Evolutionary conservation across 371 early-diverging fungal species (phyloP).

Genomic region (Capillidium heterosporum): DNA sequence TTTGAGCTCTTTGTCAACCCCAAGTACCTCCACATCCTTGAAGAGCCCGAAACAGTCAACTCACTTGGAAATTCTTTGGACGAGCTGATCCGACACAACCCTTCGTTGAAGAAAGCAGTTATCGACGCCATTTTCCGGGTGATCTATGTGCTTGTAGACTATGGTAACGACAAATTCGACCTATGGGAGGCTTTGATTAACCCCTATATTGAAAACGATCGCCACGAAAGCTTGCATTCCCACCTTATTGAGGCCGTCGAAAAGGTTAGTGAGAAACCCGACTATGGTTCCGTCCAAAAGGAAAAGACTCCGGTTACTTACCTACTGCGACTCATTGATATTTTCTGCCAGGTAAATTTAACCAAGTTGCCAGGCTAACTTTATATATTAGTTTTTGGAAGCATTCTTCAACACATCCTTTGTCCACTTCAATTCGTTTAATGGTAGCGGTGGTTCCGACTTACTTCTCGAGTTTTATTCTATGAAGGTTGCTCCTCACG

Average conservation of each 20-base stretch:
- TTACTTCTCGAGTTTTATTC: conserved; percentile 39
- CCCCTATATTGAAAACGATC: background rate
- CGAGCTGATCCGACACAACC: conserved; percentile 91
- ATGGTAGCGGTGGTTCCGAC: conserved; percentile 44
- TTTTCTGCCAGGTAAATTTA: background rate
- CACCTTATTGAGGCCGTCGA: background rate
- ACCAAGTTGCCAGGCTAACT: background rate
- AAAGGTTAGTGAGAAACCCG: conserved; percentile 9
- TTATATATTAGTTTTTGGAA: conserved; percentile 44
- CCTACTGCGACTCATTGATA: conserved; percentile 15
- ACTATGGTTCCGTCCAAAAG: conserved; percentile 17
- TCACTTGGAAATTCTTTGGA: conserved; percentile 74
- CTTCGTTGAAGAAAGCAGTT: conserved; percentile 45
- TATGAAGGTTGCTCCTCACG: conserved; percentile 50
- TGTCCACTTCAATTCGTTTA: conserved; percentile 49
- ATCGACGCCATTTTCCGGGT: conserved; percentile 47
- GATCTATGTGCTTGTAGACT: conserved; percentile 28
- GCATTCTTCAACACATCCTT: conserved; percentile 60
- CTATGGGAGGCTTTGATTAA: conserved; percentile 20
- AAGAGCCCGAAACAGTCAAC: conserved; percentile 65
- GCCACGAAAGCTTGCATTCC: background rate
- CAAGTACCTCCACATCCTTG: conserved; percentile 53
- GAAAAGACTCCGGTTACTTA: conserved; percentile 28
- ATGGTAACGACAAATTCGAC: conserved; percentile 18
- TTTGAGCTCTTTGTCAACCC: conserved; percentile 56